These are phyloP conservation scores for Leptographium galeiforme DNA, from an alignment of 2,329 filamentous ascomycete genomes.

Conservation along the genomic window DNA sequence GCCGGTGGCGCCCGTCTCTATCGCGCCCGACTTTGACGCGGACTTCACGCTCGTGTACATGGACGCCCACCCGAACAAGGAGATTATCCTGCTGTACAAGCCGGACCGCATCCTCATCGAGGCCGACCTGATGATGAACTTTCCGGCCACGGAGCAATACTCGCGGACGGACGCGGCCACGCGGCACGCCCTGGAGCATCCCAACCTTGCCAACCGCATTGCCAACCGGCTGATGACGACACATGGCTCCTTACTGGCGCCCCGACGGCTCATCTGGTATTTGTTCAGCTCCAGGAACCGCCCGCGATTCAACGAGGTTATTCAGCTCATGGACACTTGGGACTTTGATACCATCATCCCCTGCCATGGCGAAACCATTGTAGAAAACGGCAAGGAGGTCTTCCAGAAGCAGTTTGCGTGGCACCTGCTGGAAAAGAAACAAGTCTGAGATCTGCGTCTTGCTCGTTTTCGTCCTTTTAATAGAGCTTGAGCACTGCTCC, in stretches of 20 bases:
- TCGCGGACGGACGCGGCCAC: conserved; percentile 27
- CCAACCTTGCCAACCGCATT: conserved; percentile 26
- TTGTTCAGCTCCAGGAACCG: conserved; percentile 45
- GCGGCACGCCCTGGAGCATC: conserved; percentile 21
- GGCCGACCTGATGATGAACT: conserved; percentile 85
- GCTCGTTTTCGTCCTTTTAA: background rate
- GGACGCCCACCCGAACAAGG: conserved; percentile 65
- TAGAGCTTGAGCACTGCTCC: background rate
- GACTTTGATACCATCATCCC: conserved; percentile 77
- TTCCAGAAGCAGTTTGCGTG: conserved; percentile 72
- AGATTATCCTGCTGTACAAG: conserved; percentile 77
- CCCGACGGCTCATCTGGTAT: conserved; percentile 79
- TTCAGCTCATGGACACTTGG: conserved; percentile 61
- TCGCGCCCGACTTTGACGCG: conserved; percentile 66
- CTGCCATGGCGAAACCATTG: conserved; percentile 85
- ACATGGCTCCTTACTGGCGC: conserved; percentile 53
- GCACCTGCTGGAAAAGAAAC: conserved; percentile 40
- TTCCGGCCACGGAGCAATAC: conserved; percentile 81
- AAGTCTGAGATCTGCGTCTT: background rate
- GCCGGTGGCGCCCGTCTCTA: conserved; percentile 26
- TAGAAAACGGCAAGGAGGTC: conserved; percentile 56
- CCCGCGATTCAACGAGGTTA: conserved; percentile 53
- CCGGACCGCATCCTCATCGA: conserved; percentile 69
- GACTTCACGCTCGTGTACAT: conserved; percentile 86
- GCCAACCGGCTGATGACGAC: conserved; percentile 45